Conservation (phyloP, 352 stramenopile genomes). For the Pythium aquatile region DNA sequence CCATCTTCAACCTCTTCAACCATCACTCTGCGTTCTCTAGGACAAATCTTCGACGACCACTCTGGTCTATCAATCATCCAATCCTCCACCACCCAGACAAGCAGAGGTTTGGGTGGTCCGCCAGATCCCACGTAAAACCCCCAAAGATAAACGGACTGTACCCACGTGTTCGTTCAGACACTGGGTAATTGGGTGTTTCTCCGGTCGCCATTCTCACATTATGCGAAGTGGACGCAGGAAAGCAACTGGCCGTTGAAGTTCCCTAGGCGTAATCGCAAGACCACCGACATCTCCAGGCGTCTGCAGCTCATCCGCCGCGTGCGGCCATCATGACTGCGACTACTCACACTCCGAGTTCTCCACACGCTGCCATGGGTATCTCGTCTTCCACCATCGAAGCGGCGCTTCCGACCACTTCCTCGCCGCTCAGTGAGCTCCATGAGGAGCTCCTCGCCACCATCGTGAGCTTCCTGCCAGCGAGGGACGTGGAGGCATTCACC, state of each 20-base stretch:
- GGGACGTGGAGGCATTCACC: constrained; percentile 57
- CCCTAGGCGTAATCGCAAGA: constrained; percentile 1
- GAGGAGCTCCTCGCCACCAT: constrained; percentile 58
- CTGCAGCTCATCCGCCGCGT: not conserved
- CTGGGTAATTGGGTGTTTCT: not conserved
- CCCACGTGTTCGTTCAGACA: too few species aligned
- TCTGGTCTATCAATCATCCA: constrained; percentile 5
- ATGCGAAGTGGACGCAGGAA: constrained; percentile 2
- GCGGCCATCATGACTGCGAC: not conserved
- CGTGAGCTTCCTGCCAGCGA: constrained; percentile 35
- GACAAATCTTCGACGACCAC: constrained; percentile 10
- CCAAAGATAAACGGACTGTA: not conserved
- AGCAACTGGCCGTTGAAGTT: constrained; percentile 9
- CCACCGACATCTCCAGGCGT: not conserved
- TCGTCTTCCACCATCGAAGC: constrained; percentile 7
- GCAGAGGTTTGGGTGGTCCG: too few species aligned
- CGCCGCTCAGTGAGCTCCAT: constrained; percentile 30
- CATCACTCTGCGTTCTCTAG: not conserved
- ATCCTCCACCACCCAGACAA: not conserved
- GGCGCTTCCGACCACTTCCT: not conserved
- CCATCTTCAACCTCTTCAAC: constrained; percentile 14
- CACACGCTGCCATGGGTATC: constrained; percentile 13
- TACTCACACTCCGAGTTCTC: not conserved
- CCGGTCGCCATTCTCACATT: not conserved
- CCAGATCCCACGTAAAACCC: too few species aligned